Conservation (phyloP, 108 stramenopile genomes). For the Craspedostauros australis region DNA sequence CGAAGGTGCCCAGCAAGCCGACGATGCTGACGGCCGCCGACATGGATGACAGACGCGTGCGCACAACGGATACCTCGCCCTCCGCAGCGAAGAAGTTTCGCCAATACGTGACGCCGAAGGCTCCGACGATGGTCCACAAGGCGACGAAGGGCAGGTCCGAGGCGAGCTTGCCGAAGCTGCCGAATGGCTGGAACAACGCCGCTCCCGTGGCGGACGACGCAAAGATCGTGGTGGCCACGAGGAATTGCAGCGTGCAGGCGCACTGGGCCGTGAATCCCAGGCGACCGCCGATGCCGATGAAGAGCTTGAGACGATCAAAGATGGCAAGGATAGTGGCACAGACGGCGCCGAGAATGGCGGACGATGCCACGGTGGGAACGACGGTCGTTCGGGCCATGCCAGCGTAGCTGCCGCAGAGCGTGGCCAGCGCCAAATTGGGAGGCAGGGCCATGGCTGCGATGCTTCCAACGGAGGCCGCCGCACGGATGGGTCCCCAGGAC, state of each 20-base stretch:
- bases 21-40: constrained; percentile 8
- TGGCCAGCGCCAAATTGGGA: constrained; percentile 3
- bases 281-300: constrained; percentile 14
- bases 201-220: too few relatives aligned
- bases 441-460: constrained; percentile 1
- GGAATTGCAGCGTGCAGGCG: constrained; percentile 15
- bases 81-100: constrained; percentile 9
- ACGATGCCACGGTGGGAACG: constrained; percentile 2
- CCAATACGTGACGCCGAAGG: too few relatives aligned
- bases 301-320: constrained; percentile 14
- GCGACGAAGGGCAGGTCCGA: neutral
- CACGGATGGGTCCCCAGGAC: constrained; percentile 1
- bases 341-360: constrained; percentile 4
- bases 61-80: neutral
- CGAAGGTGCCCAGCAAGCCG: constrained; percentile 1
- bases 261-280: constrained; percentile 16
- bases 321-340: constrained; percentile 1
- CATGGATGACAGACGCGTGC: constrained; percentile 2
- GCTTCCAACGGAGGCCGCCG: constrained; percentile 1
- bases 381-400: constrained; percentile 13
- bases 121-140: constrained; percentile 8
- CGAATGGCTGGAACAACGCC: neutral
- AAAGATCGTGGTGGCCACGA: neutral
- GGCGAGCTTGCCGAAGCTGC: neutral
- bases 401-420: constrained; percentile 10